Base-by-base conservation (phyloP, 1,139 yeast species). In the Candida tetrigidarum region DNA sequence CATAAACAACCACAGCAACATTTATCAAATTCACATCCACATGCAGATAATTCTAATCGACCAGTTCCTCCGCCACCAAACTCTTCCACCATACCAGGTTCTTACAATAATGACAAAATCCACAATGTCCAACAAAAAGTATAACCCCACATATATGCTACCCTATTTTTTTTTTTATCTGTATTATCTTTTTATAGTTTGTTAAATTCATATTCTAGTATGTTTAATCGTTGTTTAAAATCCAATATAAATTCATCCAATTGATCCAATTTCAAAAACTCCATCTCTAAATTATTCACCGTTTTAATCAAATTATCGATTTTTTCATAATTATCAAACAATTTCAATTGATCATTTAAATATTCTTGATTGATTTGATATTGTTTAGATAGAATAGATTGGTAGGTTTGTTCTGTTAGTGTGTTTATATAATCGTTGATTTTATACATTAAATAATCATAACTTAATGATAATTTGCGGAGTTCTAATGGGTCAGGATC, bases 251-350 rank as follows among this genome's bases (percentile, higher is more conserved):
- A 83, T 43, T 63, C 54, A 32, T 70, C 72, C 41, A 89, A 70
- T 57, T 87, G 96, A 48, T 84, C 84, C 45, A 89, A 59, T 63
- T 85, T 86, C 58, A 79, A 71, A 49, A 87, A 83, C 51, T 86
- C 87, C 48, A 64, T 58, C 52, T 86, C 88, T 18, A 88, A 56
- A 12, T 73, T 76, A 34, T 77, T 76, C 52, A 92, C 85, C 34
- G 76, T 65, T 5, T 56, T 54, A 16, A 84, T 50, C 12, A 86
- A 49, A 1, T 49, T 46, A 34, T 76, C 76, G 3, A 81, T 70
- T 9, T 63, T 63, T 1, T 58, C 59, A 39, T 86, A 67, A 45
- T 82, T 77, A 3, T 58, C 53, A 26, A 76, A 77, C 26, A 74
- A 46, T n/a, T 58, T 45, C 36, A 73, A 48, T 65, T 76, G 63